Evolutionary conservation across 306 rosid genomes (phyloP).

Genomic region (Cajanus cajan): DNA sequence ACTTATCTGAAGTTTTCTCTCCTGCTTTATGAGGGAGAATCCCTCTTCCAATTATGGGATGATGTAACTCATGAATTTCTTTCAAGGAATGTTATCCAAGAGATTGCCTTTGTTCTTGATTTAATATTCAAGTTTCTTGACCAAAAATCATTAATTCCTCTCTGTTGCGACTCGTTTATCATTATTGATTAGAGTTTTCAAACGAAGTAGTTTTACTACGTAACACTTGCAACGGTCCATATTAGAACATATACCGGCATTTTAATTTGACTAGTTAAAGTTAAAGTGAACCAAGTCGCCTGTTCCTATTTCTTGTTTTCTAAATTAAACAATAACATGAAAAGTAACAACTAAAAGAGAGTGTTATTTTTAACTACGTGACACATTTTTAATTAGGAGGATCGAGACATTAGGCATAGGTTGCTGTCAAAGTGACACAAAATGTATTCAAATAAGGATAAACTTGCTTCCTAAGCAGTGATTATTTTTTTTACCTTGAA

Average conservation of each 20-base stretch:
- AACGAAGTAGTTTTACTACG: not conserved
- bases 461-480: not conserved
- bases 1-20: slow-evolving; percentile 27
- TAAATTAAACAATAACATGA: not conserved
- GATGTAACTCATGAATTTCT: slow-evolving; percentile 38
- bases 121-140: slow-evolving; percentile 23
- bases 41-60: slow-evolving; percentile 40
- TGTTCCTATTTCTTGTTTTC: not conserved
- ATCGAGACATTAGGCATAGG: not conserved
- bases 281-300: not conserved
- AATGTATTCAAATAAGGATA: not conserved
- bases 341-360: not conserved
- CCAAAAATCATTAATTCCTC: not conserved
- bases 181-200: not conserved
- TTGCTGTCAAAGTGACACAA: not conserved
- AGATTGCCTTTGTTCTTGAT: slow-evolving; percentile 21
- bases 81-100: slow-evolving; percentile 18
- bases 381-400: not conserved
- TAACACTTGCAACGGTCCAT: not conserved
- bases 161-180: not conserved
- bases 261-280: not conserved
- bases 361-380: not conserved
- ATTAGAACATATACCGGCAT: not conserved
- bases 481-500: not conserved
- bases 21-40: slow-evolving; percentile 39